Evolutionary conservation across 1,139 yeast species (phyloP).

Genomic region (Saccharomyces hybrid): DNA sequence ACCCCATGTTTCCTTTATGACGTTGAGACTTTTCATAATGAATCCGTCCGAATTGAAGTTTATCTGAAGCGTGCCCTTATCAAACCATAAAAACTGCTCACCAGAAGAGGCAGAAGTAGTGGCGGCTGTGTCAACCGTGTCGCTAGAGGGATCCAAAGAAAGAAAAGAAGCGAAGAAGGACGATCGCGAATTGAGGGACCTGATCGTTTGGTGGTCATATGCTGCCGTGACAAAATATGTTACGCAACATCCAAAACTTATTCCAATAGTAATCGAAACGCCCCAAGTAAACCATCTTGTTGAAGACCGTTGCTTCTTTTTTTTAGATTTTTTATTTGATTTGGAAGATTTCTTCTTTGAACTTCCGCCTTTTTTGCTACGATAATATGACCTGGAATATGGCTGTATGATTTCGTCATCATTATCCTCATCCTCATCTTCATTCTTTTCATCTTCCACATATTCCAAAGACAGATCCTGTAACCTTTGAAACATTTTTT

Average conservation of each 20-base stretch:
- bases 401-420: conserved; percentile 8
- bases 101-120: background rate
- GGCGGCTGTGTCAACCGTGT: background rate
- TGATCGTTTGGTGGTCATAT: background rate
- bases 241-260: conserved; percentile 27
- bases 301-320: conserved; percentile 4
- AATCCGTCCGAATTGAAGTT: background rate
- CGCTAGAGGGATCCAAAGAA: background rate
- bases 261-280: conserved; percentile 26
- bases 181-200: background rate
- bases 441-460: background rate
- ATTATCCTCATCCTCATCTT: conserved; percentile 16
- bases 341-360: conserved; percentile 21
- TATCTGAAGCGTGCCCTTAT: background rate
- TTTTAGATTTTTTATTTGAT: conserved; percentile 8
- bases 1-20: background rate
- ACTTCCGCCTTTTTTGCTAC: conserved; percentile 6
- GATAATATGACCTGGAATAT: conserved; percentile 6
- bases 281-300: conserved; percentile 27
- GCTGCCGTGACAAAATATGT: conserved; percentile 9
- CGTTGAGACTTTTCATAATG: background rate
- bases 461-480: background rate
- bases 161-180: background rate
- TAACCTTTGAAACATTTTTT: conserved; percentile 17
- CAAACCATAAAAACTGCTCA: background rate